Evolutionary conservation across 441 rosid genomes (phyloP).

Genomic region (Eutrema salsugineum): DNA sequence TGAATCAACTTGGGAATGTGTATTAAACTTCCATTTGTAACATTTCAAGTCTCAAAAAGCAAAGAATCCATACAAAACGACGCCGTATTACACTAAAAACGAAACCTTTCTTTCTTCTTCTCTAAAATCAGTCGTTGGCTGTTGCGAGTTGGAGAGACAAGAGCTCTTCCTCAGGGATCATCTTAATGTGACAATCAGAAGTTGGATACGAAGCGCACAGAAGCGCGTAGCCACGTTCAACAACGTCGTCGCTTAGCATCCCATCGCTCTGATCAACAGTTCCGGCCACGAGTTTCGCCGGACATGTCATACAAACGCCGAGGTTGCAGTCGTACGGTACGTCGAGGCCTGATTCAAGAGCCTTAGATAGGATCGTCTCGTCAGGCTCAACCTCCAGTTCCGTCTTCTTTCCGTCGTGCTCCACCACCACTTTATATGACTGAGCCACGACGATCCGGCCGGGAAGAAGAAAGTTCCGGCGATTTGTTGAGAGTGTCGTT

Average conservation of each 20-base stretch:
- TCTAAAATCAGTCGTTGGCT: constrained; percentile 80
- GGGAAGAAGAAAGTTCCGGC: neutral
- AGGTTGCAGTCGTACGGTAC: constrained; percentile 91
- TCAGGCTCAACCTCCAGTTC: constrained; percentile 80
- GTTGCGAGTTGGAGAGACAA: constrained; percentile 79
- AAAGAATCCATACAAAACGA: neutral
- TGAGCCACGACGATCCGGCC: constrained; percentile 16
- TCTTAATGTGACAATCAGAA: constrained; percentile 77
- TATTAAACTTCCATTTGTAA: neutral
- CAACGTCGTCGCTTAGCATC: constrained; percentile 94
- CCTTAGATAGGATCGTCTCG: constrained; percentile 83
- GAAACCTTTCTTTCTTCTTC: too few species aligned
- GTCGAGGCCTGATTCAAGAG: constrained; percentile 62
- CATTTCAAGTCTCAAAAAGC: neutral
- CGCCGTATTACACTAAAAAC: constrained; percentile 7
- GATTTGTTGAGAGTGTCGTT: constrained; percentile 11
- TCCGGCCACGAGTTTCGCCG: constrained; percentile 70
- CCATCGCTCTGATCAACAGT: constrained; percentile 90
- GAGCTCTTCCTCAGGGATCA: constrained; percentile 90
- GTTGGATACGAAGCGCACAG: constrained; percentile 76
- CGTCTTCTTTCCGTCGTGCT: constrained; percentile 60
- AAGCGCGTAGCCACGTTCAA: constrained; percentile 76
- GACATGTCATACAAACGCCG: constrained; percentile 99
- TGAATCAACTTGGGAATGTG: neutral
- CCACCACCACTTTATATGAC: constrained; percentile 74